phyloP scores from a whole-genome alignment of 176 grass and related monocot genomes.

The Paspalum vaginatum region DNA sequence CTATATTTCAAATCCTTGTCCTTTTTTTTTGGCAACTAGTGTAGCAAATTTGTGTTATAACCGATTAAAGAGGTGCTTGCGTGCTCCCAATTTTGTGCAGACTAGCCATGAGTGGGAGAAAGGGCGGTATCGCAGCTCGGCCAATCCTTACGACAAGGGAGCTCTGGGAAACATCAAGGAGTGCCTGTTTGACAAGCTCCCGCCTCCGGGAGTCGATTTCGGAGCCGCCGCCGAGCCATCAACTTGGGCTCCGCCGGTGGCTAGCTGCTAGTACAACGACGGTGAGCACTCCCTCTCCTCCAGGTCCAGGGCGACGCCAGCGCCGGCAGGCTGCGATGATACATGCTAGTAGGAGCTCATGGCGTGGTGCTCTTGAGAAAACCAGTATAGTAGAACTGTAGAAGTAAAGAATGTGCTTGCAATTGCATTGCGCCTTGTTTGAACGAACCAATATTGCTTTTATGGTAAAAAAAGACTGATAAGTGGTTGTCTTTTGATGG shows the following conservation, averaged over 20 bases:
- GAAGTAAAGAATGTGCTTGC: no score
- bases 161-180: slow-evolving; percentile 52
- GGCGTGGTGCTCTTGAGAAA: neutral
- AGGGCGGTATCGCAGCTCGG: slow-evolving; percentile 17
- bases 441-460: no score
- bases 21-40: no score
- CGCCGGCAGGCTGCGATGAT: no score
- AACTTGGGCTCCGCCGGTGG: slow-evolving; percentile 12
- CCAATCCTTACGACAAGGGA: slow-evolving; percentile 67
- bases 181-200: slow-evolving; percentile 49
- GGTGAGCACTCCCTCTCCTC: neutral
- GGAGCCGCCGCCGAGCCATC: slow-evolving; percentile 35
- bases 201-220: slow-evolving; percentile 59
- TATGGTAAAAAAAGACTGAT: neutral
- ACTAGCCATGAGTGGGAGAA: slow-evolving; percentile 59
- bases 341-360: neutral
- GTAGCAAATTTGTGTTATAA: neutral
- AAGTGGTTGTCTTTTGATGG: neutral
- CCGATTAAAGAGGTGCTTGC: neutral
- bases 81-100: slow-evolving; percentile 33
- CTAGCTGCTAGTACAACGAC: neutral
- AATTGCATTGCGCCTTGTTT: no score
- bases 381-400: neutral
- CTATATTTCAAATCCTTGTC: neutral
- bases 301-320: no score